Base-by-base conservation (phyloP, 352 stramenopile species). In the Aphanomyces invadans region DNA sequence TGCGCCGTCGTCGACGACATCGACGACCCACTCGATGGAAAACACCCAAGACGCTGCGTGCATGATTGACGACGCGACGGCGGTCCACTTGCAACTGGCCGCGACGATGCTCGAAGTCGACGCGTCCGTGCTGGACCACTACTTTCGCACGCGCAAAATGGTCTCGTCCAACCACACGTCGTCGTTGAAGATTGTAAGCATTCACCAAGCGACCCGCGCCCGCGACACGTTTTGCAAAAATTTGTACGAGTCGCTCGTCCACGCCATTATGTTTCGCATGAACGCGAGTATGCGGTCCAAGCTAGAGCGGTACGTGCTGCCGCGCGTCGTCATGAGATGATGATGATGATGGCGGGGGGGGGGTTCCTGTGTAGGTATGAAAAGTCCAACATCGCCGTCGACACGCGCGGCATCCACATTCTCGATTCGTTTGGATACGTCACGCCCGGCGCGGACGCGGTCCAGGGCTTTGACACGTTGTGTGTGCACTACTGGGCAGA, bases 401-500 rank as follows among this genome's bases (percentile, higher is more conserved):
- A 88, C 54, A 90, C 77, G 1, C 82, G 90, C 71, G 84, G 82
- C 28, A 82, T 93, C 19, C 84, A 93, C 59, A 80, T 93, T 33
- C 70, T 91, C 23, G 84, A 93, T 69, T 87, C 87, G 69, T 80
- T 89, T 21, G 84, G 84, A 3, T 90, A 89, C 36, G 79, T 90
- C 51, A 82, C 77, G 44, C 53, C 89, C 11, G 12, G 12, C 29
- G 79, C 85, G 25, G 70, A 65, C 72, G 4, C 70, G 73, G 68
- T 80, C 38, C 88, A 88, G 49, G 81, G 79, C 21, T 90, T 93
- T 48, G 81, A 91, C 59, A 81, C 90, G 67, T 72, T 91, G 11
- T 90, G 82, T 52, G 85, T 83, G 54, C 90, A 93, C 51, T 93
- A 93, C 66, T 93, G 84, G 84, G 88, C 81, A 62, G 82, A 93